Percentiles rank a stretch among this genome's conserved stretches.
Evolutionary conservation across 208 protist genomes (phyloP).

Genomic region (Acanthamoeba royreba): DNA sequence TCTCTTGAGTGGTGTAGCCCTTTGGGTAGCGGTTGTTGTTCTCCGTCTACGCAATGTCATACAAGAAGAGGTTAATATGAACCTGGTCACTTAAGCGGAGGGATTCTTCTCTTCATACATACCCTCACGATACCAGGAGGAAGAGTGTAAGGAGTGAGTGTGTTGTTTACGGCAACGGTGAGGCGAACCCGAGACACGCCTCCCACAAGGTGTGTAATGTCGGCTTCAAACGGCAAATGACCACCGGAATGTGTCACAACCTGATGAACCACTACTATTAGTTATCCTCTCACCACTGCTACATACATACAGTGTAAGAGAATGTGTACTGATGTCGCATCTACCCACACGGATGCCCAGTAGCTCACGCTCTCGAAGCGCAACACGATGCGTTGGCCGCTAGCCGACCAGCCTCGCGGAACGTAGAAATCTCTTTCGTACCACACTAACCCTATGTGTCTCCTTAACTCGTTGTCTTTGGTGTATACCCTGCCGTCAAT

Average conservation of each 20-base stretch:
- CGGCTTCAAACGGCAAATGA: background rate
- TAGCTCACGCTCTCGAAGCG: constrained; percentile 12
- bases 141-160: background rate
- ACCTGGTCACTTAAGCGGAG: too few relatives aligned
- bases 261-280: background rate
- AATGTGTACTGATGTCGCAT: background rate
- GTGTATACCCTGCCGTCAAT: background rate
- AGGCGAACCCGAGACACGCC: background rate
- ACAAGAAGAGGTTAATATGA: too few relatives aligned
- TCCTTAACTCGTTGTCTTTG: background rate
- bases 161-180: constrained; percentile 11
- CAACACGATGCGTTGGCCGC: background rate
- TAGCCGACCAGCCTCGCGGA: background rate
- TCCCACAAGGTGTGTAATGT: background rate
- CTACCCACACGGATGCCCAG: background rate
- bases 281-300: too few relatives aligned
- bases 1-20: background rate
- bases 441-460: background rate
- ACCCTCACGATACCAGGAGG: background rate
- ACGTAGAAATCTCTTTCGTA: background rate
- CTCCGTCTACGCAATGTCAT: too few relatives aligned
- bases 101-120: too few relatives aligned
- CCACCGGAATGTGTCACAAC: background rate
- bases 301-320: too few relatives aligned
- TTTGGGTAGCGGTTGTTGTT: background rate